Evolutionary conservation across 345 rosid genomes (phyloP), one percentile per base, ranked within the genome.

Genomic region (Citrus glauca): DNA sequence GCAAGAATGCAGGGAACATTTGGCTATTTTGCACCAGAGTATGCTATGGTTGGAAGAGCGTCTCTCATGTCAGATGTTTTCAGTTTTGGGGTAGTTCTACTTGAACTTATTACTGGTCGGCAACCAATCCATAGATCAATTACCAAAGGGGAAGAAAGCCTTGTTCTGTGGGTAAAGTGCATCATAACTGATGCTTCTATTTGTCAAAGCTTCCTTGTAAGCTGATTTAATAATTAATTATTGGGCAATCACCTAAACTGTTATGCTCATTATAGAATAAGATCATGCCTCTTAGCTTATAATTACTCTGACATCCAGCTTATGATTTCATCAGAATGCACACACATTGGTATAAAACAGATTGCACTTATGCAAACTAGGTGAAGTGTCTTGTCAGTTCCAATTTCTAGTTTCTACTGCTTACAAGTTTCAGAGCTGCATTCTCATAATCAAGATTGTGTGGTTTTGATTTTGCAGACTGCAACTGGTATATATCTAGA

Each of bases 21-120:
- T 82, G 97, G 99, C 70, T 94, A 94, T 85, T 94, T 94, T 87
- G 98, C 97, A 11, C 98, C 98, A n/a, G 97, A 94, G 83, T 96
- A 91, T 61, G 99, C 97, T 22, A 94, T 94, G 74, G 84, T 92
- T 65, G 98, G 99, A 85, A 88, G 97, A 79, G 97, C 99, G 71
- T 96, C 98, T 25, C 89, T 84, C 5, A 96, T 94, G 92, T 92
- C 99, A 20, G 99, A 96, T 80, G 99, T 96, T 78, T 96, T 96
- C 81, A 96, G 99, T 84, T 94, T 94, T 2, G 99, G 99, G 61
- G 99, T 96, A 42, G 99, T 96, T 78, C 89, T 96, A 68, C 94
- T 96, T 61, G 98, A 96, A 89, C 92, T 96, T 75, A 89, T 96
- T 77, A 94, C 97, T 1, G 99, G 99, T 60, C 89, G 91, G 63